Percentiles rank a stretch among this genome's conserved stretches.
Evolutionary conservation across 441 rosid species (phyloP).

Genomic region (Erodium chrysanthum): DNA sequence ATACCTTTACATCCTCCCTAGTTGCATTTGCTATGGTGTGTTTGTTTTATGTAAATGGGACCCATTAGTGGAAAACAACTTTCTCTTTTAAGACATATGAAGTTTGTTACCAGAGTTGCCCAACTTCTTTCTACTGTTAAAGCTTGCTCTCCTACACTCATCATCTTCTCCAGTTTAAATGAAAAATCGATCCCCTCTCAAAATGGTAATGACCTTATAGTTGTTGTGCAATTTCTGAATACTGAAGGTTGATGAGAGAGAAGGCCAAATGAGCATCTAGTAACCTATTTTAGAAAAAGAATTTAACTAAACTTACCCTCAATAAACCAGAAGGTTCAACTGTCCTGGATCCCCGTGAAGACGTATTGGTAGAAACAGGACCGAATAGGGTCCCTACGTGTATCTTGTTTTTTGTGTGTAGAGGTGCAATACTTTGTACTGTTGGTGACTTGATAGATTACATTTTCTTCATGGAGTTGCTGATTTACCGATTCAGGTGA

Average conservation of each 20-base stretch:
- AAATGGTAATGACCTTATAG: neutral
- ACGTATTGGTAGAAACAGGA: neutral
- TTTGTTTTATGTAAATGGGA: neutral
- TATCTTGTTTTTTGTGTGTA: neutral
- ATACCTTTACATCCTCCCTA: neutral
- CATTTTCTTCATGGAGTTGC: constrained; percentile 1
- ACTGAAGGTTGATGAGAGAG: neutral
- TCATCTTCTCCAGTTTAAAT: neutral
- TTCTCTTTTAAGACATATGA: too few species aligned
- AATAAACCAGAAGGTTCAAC: neutral
- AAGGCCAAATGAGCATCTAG: neutral
- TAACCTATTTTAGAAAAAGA: neutral
- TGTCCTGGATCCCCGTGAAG: neutral
- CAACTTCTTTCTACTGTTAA: neutral
- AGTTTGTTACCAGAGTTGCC: too few species aligned
- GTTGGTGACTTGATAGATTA: neutral
- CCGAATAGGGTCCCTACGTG: neutral
- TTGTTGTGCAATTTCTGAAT: neutral
- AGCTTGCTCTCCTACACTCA: neutral
- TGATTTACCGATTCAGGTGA: constrained; percentile 55
- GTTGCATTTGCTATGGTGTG: neutral
- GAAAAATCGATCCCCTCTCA: neutral
- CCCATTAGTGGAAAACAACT: neutral
- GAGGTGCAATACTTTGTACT: neutral
- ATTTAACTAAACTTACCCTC: neutral